A percentile compares a stretch with the other conserved stretches of the same genome.
phyloP scores from a whole-genome alignment of 257 asterid species.

The Pogostemon cablin region DNA sequence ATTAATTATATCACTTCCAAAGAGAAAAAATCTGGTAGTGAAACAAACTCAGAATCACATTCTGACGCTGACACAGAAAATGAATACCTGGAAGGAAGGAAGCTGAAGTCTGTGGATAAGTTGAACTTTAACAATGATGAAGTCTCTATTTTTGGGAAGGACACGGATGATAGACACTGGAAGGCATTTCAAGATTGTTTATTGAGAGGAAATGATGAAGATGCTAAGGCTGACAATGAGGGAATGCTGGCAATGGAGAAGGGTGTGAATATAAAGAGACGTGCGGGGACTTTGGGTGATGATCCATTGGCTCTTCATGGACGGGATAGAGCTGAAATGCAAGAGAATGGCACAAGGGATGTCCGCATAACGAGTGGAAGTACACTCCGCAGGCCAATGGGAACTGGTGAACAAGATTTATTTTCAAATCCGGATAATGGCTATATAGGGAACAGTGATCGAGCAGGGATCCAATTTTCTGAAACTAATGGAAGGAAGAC shows the following conservation, averaged over 20 bases:
- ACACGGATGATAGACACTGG: conserved; percentile 71
- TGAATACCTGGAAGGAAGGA: conserved; percentile 50
- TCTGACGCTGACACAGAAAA: conserved; percentile 50
- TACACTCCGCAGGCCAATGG: conserved; percentile 43
- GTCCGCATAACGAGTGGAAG: conserved; percentile 38
- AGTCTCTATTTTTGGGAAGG: conserved; percentile 50
- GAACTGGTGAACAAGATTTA: conserved; percentile 51
- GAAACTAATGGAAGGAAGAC: conserved; percentile 63
- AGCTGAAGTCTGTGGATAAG: conserved; percentile 43
- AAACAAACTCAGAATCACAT: conserved; percentile 48
- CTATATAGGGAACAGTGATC: conserved; percentile 42
- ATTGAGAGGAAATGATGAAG: conserved; percentile 66
- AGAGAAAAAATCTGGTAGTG: conserved; percentile 46
- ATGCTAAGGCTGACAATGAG: conserved; percentile 44
- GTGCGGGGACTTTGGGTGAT: conserved; percentile 38
- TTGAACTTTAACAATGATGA: conserved; percentile 40
- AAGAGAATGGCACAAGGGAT: conserved; percentile 49
- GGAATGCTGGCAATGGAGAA: conserved; percentile 65
- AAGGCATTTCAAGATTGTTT: conserved; percentile 87
- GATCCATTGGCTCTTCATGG: conserved; percentile 61
- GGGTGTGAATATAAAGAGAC: conserved; percentile 51
- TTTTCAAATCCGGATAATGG: conserved; percentile 47
- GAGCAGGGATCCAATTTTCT: conserved; percentile 49
- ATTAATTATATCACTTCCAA: conserved; percentile 54
- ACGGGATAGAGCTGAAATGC: conserved; percentile 45